phyloP scores from a whole-genome alignment of 2,329 filamentous ascomycete genomes.

The Anisogramma anomala region DNA sequence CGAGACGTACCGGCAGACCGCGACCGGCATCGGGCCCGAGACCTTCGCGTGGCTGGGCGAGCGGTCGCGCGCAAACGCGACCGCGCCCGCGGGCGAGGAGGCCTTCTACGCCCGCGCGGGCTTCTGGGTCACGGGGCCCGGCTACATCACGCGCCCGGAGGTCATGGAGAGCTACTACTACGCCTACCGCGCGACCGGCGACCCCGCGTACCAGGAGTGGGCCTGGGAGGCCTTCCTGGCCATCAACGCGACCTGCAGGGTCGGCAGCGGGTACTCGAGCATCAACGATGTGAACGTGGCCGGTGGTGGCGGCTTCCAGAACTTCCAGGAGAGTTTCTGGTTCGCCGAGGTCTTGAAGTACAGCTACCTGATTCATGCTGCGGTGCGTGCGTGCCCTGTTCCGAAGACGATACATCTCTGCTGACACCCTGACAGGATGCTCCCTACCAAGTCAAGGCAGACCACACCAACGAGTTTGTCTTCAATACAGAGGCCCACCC shows the following conservation, averaged over 20 bases:
- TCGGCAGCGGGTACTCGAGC: slow-evolving; percentile 54
- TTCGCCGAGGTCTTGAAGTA: slow-evolving; percentile 87
- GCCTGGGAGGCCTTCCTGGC: slow-evolving; percentile 66
- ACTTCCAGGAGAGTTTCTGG: slow-evolving; percentile 79
- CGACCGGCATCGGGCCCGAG: slow-evolving; percentile 69
- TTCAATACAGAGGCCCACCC: slow-evolving; percentile 41
- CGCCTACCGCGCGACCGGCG: slow-evolving; percentile 67
- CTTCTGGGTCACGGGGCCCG: slow-evolving; percentile 53
- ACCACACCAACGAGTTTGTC: slow-evolving; percentile 35
- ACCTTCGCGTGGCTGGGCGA: slow-evolving; percentile 49
- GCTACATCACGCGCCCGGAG: slow-evolving; percentile 66
- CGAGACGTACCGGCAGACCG: slow-evolving; percentile 57
- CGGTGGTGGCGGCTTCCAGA: slow-evolving; percentile 47
- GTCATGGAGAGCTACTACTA: slow-evolving; percentile 81
- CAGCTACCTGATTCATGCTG: slow-evolving; percentile 57
- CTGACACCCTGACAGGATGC: slow-evolving; percentile 34
- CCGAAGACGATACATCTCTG: not conserved
- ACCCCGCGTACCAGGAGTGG: slow-evolving; percentile 69
- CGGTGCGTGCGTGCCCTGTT: slow-evolving; percentile 17
- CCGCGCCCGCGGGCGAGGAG: slow-evolving; percentile 33
- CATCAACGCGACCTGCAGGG: slow-evolving; percentile 52
- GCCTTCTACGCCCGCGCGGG: slow-evolving; percentile 56
- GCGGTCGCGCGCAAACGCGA: slow-evolving; percentile 22
- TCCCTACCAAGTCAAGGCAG: slow-evolving; percentile 35
- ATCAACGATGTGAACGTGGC: slow-evolving; percentile 53